phyloP scores from a whole-genome alignment of 495 filamentous ascomycete species.

The Xylaria cubensis region DNA sequence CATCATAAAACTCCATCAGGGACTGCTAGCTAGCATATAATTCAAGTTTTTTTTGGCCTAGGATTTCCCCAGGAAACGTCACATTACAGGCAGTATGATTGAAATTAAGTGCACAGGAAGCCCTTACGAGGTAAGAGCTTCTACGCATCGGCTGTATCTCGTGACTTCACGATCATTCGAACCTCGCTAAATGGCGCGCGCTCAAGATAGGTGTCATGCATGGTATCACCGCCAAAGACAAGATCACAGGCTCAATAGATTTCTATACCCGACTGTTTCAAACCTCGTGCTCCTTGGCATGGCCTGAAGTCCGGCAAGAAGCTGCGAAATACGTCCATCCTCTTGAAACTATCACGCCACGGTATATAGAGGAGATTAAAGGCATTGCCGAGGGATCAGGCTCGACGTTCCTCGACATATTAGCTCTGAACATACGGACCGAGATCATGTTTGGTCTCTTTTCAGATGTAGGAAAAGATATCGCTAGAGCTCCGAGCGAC shows the following conservation, averaged over 20 bases:
- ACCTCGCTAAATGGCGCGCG: neutral
- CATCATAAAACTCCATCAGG: neutral
- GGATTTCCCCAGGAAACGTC: neutral
- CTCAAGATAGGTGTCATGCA: constrained; percentile 38
- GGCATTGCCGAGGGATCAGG: constrained; percentile 66
- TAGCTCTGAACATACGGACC: constrained; percentile 71
- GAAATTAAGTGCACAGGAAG: constrained; percentile 44
- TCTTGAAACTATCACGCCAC: constrained; percentile 42
- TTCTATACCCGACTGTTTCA: constrained; percentile 39
- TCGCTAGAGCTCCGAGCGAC: constrained; percentile 45
- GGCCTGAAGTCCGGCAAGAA: constrained; percentile 38
- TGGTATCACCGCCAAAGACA: constrained; percentile 33
- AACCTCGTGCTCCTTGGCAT: constrained; percentile 35
- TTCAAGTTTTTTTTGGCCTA: neutral
- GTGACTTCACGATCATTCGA: neutral
- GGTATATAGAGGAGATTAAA: constrained; percentile 59
- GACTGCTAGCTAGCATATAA: neutral
- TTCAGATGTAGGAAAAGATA: constrained; percentile 33
- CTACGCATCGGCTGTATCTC: neutral
- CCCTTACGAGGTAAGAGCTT: constrained; percentile 35
- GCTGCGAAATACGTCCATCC: constrained; percentile 33
- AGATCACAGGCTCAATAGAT: constrained; percentile 34
- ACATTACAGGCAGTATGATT: constrained; percentile 37
- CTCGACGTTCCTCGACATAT: constrained; percentile 60
- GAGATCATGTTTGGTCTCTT: constrained; percentile 71